Percentiles rank a stretch among this genome's conserved stretches.
Conservation (phyloP, 106 monocot genomes). For the Platanthera zijinensis region DNA sequence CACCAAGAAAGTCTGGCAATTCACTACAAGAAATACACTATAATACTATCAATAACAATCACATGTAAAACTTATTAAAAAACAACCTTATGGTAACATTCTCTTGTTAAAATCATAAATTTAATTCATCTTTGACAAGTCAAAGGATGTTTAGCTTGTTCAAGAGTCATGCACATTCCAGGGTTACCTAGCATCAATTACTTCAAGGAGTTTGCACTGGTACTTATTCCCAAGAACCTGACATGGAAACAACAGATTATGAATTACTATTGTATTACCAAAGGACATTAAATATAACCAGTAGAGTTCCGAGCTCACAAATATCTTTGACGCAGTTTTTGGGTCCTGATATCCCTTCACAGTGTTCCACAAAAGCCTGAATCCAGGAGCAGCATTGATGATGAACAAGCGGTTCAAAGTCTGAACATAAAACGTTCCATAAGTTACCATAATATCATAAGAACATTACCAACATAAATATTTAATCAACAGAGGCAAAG, state of each 20-base stretch:
- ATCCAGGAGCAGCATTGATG: conserved; percentile 63
- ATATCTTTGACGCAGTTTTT: conserved; percentile 63
- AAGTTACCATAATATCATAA: not conserved
- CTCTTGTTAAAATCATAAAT: too few species aligned
- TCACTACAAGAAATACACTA: conserved; percentile 14
- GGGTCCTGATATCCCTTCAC: conserved; percentile 67
- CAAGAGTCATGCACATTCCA: too few species aligned
- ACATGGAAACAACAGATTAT: not conserved
- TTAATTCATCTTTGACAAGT: too few species aligned
- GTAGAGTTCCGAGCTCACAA: conserved; percentile 17
- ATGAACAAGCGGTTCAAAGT: conserved; percentile 70
- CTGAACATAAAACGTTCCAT: conserved; percentile 13
- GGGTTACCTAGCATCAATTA: conserved; percentile 36
- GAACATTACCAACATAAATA: not conserved
- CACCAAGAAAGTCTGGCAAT: conserved; percentile 41
- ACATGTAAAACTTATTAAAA: not conserved
- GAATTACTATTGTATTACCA: not conserved
- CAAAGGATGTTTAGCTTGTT: too few species aligned
- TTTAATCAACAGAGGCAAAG: not conserved
- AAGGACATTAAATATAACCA: not conserved
- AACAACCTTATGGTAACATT: not conserved
- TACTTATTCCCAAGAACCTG: conserved; percentile 53
- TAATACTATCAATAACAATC: not conserved
- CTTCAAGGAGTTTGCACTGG: conserved; percentile 44
- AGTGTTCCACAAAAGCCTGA: conserved; percentile 71